Evolutionary conservation across 2,329 filamentous ascomycete genomes (phyloP).

Genomic region (Neonectria magnoliae): DNA sequence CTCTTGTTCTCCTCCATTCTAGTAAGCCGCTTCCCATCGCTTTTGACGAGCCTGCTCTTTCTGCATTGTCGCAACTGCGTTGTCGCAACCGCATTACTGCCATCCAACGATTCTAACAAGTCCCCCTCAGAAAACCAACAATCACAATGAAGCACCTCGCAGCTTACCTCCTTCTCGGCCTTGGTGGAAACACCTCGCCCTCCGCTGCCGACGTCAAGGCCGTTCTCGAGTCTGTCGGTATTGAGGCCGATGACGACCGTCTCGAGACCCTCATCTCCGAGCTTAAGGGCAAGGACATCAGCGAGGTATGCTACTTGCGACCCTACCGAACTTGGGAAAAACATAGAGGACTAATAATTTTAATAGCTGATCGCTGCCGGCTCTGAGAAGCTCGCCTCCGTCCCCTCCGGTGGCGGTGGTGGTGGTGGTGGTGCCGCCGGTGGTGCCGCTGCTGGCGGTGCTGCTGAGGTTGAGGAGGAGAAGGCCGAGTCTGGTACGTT

Average conservation of each 20-base stretch:
- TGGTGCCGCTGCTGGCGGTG: conserved; percentile 74
- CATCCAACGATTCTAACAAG: conserved; percentile 28
- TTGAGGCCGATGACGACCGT: conserved; percentile 91
- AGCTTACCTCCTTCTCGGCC: conserved; percentile 96
- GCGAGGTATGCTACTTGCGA: conserved; percentile 74
- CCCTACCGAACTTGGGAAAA: not conserved
- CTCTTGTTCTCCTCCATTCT: conserved; percentile 74
- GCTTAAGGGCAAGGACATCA: conserved; percentile 91
- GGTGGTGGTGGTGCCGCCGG: conserved; percentile 75
- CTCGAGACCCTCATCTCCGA: conserved; percentile 88
- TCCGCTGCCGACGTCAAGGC: conserved; percentile 86
- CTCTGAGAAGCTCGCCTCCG: conserved; percentile 93
- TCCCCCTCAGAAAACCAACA: conserved; percentile 48
- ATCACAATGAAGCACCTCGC: conserved; percentile 99
- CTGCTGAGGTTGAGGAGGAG: conserved; percentile 82
- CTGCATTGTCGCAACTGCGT: not conserved
- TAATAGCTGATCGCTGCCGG: conserved; percentile 88
- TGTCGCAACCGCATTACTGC: conserved; percentile 15
- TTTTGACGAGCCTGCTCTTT: not conserved
- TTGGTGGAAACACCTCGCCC: conserved; percentile 91
- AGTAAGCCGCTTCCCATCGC: conserved; percentile 47
- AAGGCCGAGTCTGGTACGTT: conserved; percentile 72
- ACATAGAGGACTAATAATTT: conserved; percentile 31
- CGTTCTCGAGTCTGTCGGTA: conserved; percentile 92
- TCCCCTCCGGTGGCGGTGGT: conserved; percentile 89